Evolutionary conservation across 257 asterid species (phyloP).

Genomic region (Solanum ossicruentum): DNA sequence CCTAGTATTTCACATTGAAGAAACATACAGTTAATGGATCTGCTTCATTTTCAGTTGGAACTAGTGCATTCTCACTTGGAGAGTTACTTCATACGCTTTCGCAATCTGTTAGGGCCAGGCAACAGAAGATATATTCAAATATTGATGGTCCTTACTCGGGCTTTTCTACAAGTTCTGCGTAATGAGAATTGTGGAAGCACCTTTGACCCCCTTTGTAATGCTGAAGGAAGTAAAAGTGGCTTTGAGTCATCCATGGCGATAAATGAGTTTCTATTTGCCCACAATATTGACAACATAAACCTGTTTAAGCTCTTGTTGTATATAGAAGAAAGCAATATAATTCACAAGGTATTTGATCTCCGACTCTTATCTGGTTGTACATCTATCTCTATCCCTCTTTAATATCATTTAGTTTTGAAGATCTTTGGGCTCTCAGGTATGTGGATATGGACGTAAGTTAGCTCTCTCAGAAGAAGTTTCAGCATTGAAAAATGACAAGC

Average conservation of each 20-base stretch:
- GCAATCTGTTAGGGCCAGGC: constrained; percentile 76
- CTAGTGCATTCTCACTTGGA: constrained; percentile 54
- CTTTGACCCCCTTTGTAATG: constrained; percentile 15
- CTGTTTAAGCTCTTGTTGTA: constrained; percentile 55
- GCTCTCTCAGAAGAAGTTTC: constrained; percentile 25
- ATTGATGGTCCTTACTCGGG: constrained; percentile 56
- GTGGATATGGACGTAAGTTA: constrained; percentile 72
- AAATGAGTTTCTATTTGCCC: constrained; percentile 78
- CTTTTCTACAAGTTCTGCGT: constrained; percentile 37
- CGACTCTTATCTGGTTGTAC: background rate
- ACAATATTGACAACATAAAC: constrained; percentile 90
- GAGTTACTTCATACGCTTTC: constrained; percentile 54
- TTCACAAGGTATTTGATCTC: constrained; percentile 55
- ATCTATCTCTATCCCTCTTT: background rate
- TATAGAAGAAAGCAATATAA: constrained; percentile 73
- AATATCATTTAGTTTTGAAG: background rate
- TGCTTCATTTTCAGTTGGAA: constrained; percentile 49
- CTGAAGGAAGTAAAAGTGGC: constrained; percentile 24
- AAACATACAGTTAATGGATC: background rate
- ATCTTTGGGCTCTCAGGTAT: constrained; percentile 35
- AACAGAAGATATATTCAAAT: constrained; percentile 93
- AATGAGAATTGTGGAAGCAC: constrained; percentile 16
- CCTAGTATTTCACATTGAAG: constrained; percentile 1
- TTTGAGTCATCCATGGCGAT: constrained; percentile 46
- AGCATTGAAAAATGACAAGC: constrained; percentile 16